Evolutionary conservation across 495 filamentous ascomycete genomes (phyloP).

Genomic region (Penicillium bialowiezense): DNA sequence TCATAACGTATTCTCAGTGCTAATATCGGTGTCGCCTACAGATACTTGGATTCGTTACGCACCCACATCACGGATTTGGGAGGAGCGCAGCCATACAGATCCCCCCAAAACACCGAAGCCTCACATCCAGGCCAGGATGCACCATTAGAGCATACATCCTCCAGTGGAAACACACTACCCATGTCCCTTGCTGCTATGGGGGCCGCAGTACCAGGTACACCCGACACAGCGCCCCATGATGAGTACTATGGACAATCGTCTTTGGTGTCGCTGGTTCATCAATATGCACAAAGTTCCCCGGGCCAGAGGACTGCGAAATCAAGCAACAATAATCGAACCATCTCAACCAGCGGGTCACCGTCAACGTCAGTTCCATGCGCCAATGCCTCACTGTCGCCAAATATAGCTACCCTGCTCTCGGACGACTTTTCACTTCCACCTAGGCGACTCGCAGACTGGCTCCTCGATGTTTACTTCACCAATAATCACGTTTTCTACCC

Average conservation of each 20-base stretch:
- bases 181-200: constrained; percentile 8
- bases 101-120: too few species aligned
- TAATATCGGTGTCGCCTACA: too few species aligned
- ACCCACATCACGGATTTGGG: too few species aligned
- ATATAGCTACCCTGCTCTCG: constrained; percentile 1
- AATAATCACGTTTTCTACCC: constrained; percentile 19
- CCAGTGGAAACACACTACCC: not conserved
- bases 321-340: not conserved
- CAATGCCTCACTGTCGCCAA: not conserved
- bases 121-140: too few species aligned
- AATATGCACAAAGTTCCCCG: constrained; percentile 3
- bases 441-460: constrained; percentile 16
- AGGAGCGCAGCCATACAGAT: too few species aligned
- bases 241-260: constrained; percentile 11
- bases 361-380: too few species aligned
- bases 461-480: constrained; percentile 29
- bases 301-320: not conserved
- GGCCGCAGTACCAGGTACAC: not conserved
- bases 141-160: too few species aligned
- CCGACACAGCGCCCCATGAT: not conserved
- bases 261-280: constrained; percentile 3
- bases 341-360: too few species aligned
- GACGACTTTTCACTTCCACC: constrained; percentile 12
- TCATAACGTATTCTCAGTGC: not conserved
- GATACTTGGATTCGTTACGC: too few species aligned